Base-by-base conservation (phyloP, 352 stramenopile species). In the Albugo candida region DNA sequence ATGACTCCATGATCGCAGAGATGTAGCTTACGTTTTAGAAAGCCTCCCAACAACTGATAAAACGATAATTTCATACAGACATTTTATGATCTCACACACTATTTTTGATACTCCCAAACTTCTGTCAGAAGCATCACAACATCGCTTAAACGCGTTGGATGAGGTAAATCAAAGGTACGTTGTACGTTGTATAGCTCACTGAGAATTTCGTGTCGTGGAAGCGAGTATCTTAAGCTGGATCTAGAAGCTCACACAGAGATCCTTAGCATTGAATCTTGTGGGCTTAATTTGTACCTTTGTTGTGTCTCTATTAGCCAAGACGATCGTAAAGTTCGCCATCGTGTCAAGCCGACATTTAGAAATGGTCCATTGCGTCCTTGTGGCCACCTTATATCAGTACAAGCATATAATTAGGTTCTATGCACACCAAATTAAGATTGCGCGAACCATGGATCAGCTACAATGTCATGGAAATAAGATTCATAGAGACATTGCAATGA, bases 101-200 rank as follows among this genome's bases (percentile, higher is more conserved):
- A 31, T 31, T 89, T 73, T 58, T 92, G 78, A 45, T 89, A 73
- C 31, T 92, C 79, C 79, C 79, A 92, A 47, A 92, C 85, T 59
- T 92, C 79, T 27, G 79, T 71, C 56, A 89, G 88, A 38, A 92
- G 55, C 55, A 83, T 75, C 53, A 92, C 81, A 41, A 92, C 64
- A 55, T 92, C 79, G 17, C 64, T 70, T 3, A 92, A 59, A 18
- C 65, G 64, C 79, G 89, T 92, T 50, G 71, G 76, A 21, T 92
- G 79, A 24, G 79, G 79, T 45, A 92, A 53, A 37, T 92, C 79
- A 51, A 81, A 92, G 21, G 79, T 92, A 49, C 79, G 76, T 38
- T 76, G 75, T 63, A 92, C 70, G 35, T 74, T 88, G 36, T 75
- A 84, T 11, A 92, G 64, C 13, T 75, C 79, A 31, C 24, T 31